Conservation (phyloP, 805 yeast genomes). For the Suhomyces faveliae region DNA sequence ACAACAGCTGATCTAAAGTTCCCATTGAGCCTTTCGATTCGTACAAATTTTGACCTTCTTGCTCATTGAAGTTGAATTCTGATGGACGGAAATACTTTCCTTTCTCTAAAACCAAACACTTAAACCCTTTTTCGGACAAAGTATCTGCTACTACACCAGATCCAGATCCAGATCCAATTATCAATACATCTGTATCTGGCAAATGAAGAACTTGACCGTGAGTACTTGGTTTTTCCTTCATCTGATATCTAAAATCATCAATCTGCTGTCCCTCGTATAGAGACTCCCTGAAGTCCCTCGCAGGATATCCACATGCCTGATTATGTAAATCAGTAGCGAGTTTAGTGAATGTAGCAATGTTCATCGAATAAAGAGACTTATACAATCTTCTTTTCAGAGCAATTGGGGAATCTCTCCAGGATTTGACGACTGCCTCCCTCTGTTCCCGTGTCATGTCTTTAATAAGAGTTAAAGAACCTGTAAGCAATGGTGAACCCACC, state of each 20-base stretch:
- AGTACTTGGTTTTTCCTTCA: conserved; percentile 29
- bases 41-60: conserved; percentile 36
- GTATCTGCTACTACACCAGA: conserved; percentile 54
- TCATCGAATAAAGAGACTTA: conserved; percentile 24
- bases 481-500: conserved; percentile 29
- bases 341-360: conserved; percentile 24
- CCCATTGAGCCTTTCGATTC: conserved; percentile 40
- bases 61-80: conserved; percentile 38
- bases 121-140: conserved; percentile 42
- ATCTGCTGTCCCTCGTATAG: conserved; percentile 26
- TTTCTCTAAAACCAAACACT: conserved; percentile 49
- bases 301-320: conserved; percentile 41
- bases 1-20: conserved; percentile 32
- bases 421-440: conserved; percentile 28
- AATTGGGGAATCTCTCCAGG: conserved; percentile 45
- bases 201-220: conserved; percentile 31
- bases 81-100: conserved; percentile 41
- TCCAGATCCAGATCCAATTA: conserved; percentile 54
- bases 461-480: conserved; percentile 34
- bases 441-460: conserved; percentile 37
- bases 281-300: conserved; percentile 25
- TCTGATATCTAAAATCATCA: conserved; percentile 28
- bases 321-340: conserved; percentile 33
- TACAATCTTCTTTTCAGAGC: conserved; percentile 34
- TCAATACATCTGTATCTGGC: conserved; percentile 43